These are phyloP conservation scores for Fomitiporia mediterranea DNA, from an alignment of 1,284 basidiomycete species.

Conservation along the genomic window DNA sequence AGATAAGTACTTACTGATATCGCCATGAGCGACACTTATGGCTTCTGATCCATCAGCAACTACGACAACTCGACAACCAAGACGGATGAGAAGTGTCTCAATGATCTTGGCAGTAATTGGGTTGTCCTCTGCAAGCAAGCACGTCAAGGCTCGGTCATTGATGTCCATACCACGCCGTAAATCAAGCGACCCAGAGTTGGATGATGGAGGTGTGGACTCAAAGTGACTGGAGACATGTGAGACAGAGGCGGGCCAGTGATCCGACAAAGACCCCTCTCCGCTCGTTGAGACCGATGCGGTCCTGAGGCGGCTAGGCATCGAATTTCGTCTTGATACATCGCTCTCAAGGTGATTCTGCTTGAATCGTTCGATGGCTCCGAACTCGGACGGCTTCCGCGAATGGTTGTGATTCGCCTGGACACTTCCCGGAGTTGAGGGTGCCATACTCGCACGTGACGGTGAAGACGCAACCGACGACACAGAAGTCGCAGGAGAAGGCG, in stretches of 20 bases:
- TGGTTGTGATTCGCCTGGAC: slow-evolving; percentile 48
- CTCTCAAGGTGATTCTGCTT: slow-evolving; percentile 75
- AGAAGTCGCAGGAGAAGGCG: slow-evolving; percentile 88
- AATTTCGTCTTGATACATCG: slow-evolving; percentile 67
- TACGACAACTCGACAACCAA: slow-evolving; percentile 91
- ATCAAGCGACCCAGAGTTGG: slow-evolving; percentile 75
- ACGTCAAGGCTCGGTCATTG: slow-evolving; percentile 78
- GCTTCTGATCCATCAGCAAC: slow-evolving; percentile 96
- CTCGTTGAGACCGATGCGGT: slow-evolving; percentile 81
- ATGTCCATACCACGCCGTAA: slow-evolving; percentile 65
- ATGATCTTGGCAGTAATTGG: slow-evolving; percentile 95
- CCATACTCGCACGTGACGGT: slow-evolving; percentile 70
- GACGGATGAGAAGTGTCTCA: slow-evolving; percentile 85
- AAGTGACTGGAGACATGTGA: slow-evolving; percentile 50
- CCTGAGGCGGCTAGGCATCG: slow-evolving; percentile 82
- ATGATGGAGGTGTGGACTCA: slow-evolving; percentile 59
- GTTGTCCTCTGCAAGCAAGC: slow-evolving; percentile 95
- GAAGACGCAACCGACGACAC: slow-evolving; percentile 91
- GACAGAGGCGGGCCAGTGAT: slow-evolving; percentile 61
- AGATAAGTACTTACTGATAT: slow-evolving; percentile 66
- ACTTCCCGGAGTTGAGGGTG: slow-evolving; percentile 66
- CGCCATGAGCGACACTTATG: slow-evolving; percentile 94
- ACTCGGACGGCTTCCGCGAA: slow-evolving; percentile 79
- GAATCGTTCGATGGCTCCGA: slow-evolving; percentile 80
- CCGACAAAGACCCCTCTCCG: slow-evolving; percentile 72